These are phyloP conservation scores for Ustilago cynodontis DNA, from an alignment of 1,284 basidiomycete genomes.

Conservation along the genomic window DNA sequence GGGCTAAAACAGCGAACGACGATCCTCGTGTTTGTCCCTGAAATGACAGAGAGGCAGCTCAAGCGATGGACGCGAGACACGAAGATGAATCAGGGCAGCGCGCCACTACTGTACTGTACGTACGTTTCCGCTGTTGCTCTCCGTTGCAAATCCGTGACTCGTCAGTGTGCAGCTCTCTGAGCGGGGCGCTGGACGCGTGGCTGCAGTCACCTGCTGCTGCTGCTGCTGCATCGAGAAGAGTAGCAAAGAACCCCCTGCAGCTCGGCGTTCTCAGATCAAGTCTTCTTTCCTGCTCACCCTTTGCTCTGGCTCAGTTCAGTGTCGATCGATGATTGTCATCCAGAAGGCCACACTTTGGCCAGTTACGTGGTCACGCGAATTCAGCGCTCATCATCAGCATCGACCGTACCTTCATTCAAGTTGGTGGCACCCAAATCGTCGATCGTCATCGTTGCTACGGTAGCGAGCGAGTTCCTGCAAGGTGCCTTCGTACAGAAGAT, in stretches of 20 bases:
- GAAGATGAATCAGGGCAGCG: slow-evolving; percentile 6
- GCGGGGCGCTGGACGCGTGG: not conserved
- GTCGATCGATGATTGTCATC: not conserved
- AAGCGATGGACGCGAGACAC: not conserved
- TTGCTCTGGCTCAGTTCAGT: not conserved
- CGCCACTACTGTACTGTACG: not conserved
- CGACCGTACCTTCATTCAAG: not conserved
- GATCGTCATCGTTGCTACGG: not conserved
- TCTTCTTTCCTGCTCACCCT: not conserved
- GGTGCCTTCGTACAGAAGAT: not conserved
- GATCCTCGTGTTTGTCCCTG: not conserved
- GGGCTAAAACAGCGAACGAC: not conserved
- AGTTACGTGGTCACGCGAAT: too few species aligned
- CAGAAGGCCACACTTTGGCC: not conserved
- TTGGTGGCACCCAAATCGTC: not conserved
- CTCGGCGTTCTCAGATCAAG: not conserved
- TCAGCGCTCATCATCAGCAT: too few species aligned
- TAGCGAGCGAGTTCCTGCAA: not conserved
- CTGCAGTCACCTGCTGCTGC: not conserved
- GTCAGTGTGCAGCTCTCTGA: slow-evolving; percentile 7
- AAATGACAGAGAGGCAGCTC: not conserved
- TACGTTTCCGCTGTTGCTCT: too few species aligned
- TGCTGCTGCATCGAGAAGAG: not conserved
- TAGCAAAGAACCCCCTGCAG: not conserved
- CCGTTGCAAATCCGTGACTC: not conserved